Conservation (phyloP, 2,329 filamentous ascomycete genomes). For the Aspergillus sp. region DNA sequence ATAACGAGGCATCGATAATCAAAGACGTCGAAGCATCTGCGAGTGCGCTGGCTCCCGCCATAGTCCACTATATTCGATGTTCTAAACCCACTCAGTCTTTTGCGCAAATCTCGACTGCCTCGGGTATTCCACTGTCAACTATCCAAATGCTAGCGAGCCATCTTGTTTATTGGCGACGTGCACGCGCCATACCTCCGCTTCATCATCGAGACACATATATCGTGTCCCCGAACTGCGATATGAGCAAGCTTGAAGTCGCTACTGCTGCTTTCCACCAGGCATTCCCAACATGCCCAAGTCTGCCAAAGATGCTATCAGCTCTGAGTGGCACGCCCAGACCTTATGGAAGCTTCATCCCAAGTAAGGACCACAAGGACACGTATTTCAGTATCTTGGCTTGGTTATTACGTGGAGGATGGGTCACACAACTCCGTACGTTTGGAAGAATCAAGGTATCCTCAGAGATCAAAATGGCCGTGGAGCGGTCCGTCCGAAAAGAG, state of each 20-base stretch:
- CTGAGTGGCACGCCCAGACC: constrained; percentile 73
- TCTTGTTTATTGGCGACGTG: constrained; percentile 92
- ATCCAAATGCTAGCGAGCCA: constrained; percentile 85
- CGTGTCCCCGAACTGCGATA: constrained; percentile 80
- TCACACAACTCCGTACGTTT: constrained; percentile 86
- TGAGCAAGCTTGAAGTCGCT: constrained; percentile 62
- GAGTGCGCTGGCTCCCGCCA: constrained; percentile 66
- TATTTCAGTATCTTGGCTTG: constrained; percentile 91
- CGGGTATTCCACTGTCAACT: constrained; percentile 66
- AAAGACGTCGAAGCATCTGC: constrained; percentile 61
- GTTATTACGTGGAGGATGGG: constrained; percentile 88
- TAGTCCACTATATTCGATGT: constrained; percentile 64
- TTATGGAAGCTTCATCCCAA: constrained; percentile 78
- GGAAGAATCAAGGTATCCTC: constrained; percentile 79
- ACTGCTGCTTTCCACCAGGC: constrained; percentile 64
- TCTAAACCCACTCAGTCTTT: constrained; percentile 60
- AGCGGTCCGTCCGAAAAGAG: constrained; percentile 62
- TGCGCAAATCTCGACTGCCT: constrained; percentile 57
- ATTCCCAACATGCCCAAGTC: constrained; percentile 74
- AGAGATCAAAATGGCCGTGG: constrained; percentile 74
- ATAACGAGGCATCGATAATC: constrained; percentile 75
- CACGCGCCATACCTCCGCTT: constrained; percentile 82
- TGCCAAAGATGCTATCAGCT: constrained; percentile 80
- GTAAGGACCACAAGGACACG: constrained; percentile 74
- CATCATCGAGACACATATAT: constrained; percentile 88